A percentile compares a stretch with the other conserved stretches of the same genome.
Conservation (phyloP, 2,329 filamentous ascomycete genomes). For the Cercospora sp. region DNA sequence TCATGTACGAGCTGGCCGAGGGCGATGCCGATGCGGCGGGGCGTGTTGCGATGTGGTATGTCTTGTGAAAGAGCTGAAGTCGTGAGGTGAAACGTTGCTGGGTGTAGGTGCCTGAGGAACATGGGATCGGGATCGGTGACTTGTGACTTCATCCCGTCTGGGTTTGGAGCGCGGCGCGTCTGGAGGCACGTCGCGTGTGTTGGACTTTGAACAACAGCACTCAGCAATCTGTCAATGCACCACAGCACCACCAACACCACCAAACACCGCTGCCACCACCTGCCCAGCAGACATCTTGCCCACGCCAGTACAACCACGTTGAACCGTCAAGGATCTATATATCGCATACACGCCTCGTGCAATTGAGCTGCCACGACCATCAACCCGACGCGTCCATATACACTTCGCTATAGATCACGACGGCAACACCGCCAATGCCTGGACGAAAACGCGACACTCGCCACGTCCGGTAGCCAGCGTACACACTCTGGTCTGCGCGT, state of each 20-base stretch:
- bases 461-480: slow-evolving; percentile 1
- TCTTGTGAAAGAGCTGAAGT: neutral
- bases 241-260: neutral
- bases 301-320: neutral
- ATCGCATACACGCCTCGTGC: neutral
- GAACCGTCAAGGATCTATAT: neutral
- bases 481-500: neutral
- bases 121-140: neutral
- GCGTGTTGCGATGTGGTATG: neutral
- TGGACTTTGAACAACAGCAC: slow-evolving; percentile 3
- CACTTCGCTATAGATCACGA: neutral
- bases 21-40: neutral
- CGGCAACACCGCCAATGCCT: slow-evolving; percentile 7
- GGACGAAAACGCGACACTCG: slow-evolving; percentile 4
- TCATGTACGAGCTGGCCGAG: neutral
- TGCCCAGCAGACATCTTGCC: neutral
- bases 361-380: neutral
- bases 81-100: neutral
- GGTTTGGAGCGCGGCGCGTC: slow-evolving; percentile 1
- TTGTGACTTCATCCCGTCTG: neutral
- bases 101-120: neutral
- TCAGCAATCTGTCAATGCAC: slow-evolving; percentile 3
- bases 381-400: slow-evolving; percentile 2
- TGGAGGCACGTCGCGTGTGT: neutral
- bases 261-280: neutral